Evolutionary conservation across 805 yeast genomes (phyloP).

Genomic region (Saturnispora hagleri): DNA sequence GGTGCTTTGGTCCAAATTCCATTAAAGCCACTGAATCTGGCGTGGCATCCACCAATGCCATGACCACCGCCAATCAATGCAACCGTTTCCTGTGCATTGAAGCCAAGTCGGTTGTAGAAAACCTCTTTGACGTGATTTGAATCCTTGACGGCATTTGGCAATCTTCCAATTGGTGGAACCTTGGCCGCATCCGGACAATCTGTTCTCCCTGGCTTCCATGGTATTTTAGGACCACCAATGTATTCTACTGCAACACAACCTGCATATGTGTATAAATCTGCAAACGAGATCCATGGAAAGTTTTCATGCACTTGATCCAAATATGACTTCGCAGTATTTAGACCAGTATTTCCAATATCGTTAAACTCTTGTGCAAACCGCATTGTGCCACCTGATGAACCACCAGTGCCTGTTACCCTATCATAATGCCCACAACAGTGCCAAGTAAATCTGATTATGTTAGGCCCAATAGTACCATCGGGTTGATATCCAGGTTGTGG

Average conservation of each 20-base stretch:
- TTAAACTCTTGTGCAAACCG: conserved; percentile 43
- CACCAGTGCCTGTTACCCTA: conserved; percentile 42
- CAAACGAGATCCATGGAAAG: conserved; percentile 65
- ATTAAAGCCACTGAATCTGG: conserved; percentile 39
- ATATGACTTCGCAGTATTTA: conserved; percentile 47
- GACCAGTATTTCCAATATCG: conserved; percentile 56
- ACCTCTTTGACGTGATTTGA: conserved; percentile 55
- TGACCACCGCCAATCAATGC: conserved; percentile 73
- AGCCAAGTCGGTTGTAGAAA: conserved; percentile 52
- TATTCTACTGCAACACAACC: conserved; percentile 75
- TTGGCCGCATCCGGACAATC: conserved; percentile 42
- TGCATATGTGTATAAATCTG: conserved; percentile 72
- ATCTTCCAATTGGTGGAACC: conserved; percentile 57
- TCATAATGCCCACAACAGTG: conserved; percentile 82
- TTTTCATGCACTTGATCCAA: conserved; percentile 45
- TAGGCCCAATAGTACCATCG: conserved; percentile 68
- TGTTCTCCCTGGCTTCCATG: conserved; percentile 78
- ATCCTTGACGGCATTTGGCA: conserved; percentile 66
- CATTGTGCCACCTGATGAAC: conserved; percentile 68
- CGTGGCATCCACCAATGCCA: conserved; percentile 68
- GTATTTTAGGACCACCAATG: conserved; percentile 66
- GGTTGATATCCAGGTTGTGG: conserved; percentile 38
- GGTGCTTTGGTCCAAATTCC: conserved; percentile 41
- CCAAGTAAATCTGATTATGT: conserved; percentile 76
- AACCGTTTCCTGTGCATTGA: conserved; percentile 63